Base-by-base conservation (phyloP, 2,329 filamentous ascomycete species). In the Helotiales sp. region DNA sequence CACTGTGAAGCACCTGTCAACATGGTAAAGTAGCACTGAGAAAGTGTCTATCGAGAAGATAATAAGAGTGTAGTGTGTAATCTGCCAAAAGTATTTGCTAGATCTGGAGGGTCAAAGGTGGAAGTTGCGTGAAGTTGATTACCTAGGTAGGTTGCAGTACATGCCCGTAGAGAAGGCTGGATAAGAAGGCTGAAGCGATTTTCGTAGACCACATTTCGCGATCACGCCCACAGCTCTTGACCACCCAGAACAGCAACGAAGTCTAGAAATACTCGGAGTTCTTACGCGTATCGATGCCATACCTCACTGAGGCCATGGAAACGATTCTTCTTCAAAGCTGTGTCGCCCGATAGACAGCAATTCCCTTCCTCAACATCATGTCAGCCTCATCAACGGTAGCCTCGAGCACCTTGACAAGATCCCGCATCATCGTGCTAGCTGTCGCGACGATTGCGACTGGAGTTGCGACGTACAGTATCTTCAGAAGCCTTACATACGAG, bases 381-480 rank as follows among this genome's bases (percentile, higher is more conserved):
- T 67, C 70, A 69, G 65, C 68, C 66, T 75, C 76, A 70, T 77
- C 76, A 64, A 69, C 76, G 60, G 77, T 79, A 70, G 76, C 78
- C 73, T 82, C 83, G 70, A 80, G 65, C 62, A 60, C 76, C 66
- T 73, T 86, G 57, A 79, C 79, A 54, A 77, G 83, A 65, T 78
- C 79, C 48, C 78, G 81, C 58, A 67, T 85, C 56, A 78, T 83
- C 56, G 76, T 89, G 53, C 77, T 83, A 51, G 63, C 84, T 24
- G 66, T 84, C 36, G 82, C 84, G 34, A 79, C 80, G 46, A 70
- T 84, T 46, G 81, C 83, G 1, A 81, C 83, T 42, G 79, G 77
- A 10, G 85, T 81, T 49, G 73, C 82, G 54, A 78, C 81, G 56
- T 89, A 85, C 68, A 80, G 84, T 56, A 73, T 85, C 64, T 88